phyloP scores from a whole-genome alignment of 768 basidiomycete genomes.

The Cystobasidium ongulense region DNA sequence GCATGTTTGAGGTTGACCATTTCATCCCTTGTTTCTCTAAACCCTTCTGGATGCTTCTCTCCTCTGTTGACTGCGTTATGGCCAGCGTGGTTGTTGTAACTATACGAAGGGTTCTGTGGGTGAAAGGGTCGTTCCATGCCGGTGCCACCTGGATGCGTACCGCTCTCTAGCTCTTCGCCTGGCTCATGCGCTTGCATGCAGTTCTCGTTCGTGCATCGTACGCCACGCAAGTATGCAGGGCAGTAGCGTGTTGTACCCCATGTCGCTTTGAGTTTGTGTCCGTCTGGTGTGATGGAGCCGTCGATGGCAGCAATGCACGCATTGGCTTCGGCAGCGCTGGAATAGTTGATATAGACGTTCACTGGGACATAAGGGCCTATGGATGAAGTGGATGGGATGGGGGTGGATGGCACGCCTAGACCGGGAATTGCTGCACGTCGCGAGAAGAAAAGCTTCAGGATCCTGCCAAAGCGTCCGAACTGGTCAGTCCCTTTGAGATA shows the following conservation, averaged over 20 bases:
- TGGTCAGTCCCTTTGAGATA: conserved; percentile 90
- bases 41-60: conserved; percentile 56
- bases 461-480: conserved; percentile 98
- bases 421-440: conserved; percentile 74
- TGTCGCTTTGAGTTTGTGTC: conserved; percentile 82
- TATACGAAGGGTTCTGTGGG: conserved; percentile 19
- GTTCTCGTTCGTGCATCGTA: conserved; percentile 71
- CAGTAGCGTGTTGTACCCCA: conserved; percentile 97
- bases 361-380: conserved; percentile 46
- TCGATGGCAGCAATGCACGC: conserved; percentile 88
- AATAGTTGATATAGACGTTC: conserved; percentile 94
- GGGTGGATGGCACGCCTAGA: conserved; percentile 51
- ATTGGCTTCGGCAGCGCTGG: conserved; percentile 86
- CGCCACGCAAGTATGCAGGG: conserved; percentile 82
- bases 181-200: conserved; percentile 96
- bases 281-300: conserved; percentile 78
- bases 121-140: conserved; percentile 30
- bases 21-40: conserved; percentile 41
- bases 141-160: conserved; percentile 43
- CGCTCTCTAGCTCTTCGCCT: conserved; percentile 89
- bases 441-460: conserved; percentile 83
- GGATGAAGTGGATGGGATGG: background rate
- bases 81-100: background rate
- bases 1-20: conserved; percentile 27
- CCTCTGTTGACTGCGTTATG: conserved; percentile 76